These are phyloP conservation scores for Diaporthe velutina DNA, from an alignment of 2,329 filamentous ascomycete genomes.

Conservation along the genomic window DNA sequence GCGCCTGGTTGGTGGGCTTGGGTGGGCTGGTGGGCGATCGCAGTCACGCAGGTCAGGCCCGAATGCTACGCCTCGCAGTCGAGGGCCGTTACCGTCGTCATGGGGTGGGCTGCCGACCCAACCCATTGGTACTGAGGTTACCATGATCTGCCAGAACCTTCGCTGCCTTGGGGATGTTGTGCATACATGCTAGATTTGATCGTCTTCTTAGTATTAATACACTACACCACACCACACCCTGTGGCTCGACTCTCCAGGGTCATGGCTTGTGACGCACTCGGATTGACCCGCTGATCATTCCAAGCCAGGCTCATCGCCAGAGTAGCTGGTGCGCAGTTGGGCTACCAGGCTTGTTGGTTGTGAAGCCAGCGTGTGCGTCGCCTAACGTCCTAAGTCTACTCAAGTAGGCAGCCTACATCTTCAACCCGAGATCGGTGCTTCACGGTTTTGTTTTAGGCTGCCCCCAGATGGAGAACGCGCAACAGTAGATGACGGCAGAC, in stretches of 20 bases:
- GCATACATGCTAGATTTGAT: constrained; percentile 4
- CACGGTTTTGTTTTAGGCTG: not conserved
- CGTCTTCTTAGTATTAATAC: not conserved
- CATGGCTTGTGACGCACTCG: not conserved
- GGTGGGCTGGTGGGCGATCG: not conserved
- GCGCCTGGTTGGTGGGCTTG: constrained; percentile 5
- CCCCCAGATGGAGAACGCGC: not conserved
- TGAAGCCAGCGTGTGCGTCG: not conserved
- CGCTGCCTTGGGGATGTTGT: constrained; percentile 18
- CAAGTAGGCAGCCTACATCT: not conserved
- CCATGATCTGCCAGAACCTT: constrained; percentile 28
- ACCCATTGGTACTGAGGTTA: constrained; percentile 29
- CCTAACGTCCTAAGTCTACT: too few species aligned
- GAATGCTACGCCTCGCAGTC: not conserved
- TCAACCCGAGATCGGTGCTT: not conserved
- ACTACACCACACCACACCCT: too few species aligned
- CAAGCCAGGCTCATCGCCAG: not conserved
- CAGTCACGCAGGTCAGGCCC: not conserved
- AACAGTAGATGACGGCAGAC: too few species aligned
- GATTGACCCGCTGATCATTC: not conserved
- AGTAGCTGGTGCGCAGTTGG: not conserved
- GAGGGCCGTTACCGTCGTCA: constrained; percentile 4
- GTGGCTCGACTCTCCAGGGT: not conserved
- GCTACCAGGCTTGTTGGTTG: not conserved
- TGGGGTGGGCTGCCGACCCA: constrained; percentile 25